Percentiles rank a stretch among this genome's conserved stretches.
Conservation (phyloP, 345 rosid genomes). For the Boechera retrofracta region DNA sequence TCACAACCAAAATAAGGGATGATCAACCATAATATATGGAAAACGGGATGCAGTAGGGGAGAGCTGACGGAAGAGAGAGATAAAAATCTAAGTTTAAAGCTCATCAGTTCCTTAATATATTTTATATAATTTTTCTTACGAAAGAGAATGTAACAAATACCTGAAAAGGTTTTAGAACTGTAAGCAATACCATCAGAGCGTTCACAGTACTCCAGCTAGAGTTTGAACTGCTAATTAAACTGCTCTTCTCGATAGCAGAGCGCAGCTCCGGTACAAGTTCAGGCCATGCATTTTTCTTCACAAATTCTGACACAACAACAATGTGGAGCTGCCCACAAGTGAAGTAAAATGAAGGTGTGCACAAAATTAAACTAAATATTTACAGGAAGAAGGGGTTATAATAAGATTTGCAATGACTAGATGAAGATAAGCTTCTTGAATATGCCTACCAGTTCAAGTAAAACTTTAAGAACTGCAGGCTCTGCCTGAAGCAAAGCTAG, state of each 20-base stretch:
- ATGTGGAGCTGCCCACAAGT: conserved; percentile 60
- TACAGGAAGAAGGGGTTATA: neutral
- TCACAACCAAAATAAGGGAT: conserved; percentile 11
- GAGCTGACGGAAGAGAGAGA: conserved; percentile 16
- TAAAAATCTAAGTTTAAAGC: neutral
- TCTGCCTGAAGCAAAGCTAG: conserved; percentile 67
- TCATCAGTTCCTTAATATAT: conserved; percentile 10
- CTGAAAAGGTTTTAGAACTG: conserved; percentile 83
- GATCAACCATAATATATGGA: conserved; percentile 21
- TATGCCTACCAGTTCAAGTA: conserved; percentile 71
- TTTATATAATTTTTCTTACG: neutral
- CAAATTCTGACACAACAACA: conserved; percentile 65
- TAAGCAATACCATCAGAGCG: conserved; percentile 64
- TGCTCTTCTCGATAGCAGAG: conserved; percentile 67
- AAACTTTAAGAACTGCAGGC: conserved; percentile 66
- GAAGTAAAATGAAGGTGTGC: conserved; percentile 17
- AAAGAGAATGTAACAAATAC: conserved; percentile 45
- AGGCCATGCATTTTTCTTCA: conserved; percentile 77
- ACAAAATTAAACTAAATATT: neutral
- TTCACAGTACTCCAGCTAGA: conserved; percentile 64
- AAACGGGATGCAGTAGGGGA: neutral
- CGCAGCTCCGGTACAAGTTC: conserved; percentile 71
- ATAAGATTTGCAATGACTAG: conserved; percentile 6
- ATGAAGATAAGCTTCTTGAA: conserved; percentile 5
- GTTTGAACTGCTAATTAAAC: conserved; percentile 47